phyloP scores from a whole-genome alignment of 2,329 filamentous ascomycete genomes.

The Paraphaeosphaeria minitans region DNA sequence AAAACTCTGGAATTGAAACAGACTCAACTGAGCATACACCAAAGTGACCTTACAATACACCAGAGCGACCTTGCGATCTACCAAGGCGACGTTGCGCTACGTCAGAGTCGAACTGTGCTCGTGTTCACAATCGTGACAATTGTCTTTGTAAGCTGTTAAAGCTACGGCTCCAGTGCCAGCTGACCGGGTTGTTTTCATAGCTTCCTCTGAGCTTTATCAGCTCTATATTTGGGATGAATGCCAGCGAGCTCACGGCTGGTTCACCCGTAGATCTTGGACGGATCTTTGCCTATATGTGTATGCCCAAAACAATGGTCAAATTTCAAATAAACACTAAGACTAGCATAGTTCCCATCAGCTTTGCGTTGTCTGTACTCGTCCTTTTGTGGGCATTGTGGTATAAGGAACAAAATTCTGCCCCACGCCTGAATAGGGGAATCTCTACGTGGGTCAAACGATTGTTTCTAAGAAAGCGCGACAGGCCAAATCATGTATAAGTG shows the following conservation, averaged over 20 bases:
- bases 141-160: neutral
- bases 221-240: conserved; percentile 9
- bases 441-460: neutral
- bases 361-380: neutral
- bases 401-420: neutral
- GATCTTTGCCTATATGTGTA: conserved; percentile 3
- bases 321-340: neutral
- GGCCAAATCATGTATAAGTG: neutral
- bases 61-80: too few relatives aligned
- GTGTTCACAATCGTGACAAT: neutral
- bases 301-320: neutral
- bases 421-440: too few relatives aligned
- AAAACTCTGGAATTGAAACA: too few relatives aligned
- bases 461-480: neutral
- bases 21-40: too few relatives aligned
- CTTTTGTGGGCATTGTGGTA: neutral
- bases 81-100: too few relatives aligned
- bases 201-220: conserved; percentile 8
- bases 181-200: neutral
- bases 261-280: neutral
- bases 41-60: too few relatives aligned
- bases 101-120: too few relatives aligned
- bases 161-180: neutral
- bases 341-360: neutral
- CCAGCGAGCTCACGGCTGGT: conserved; percentile 2